Evolutionary conservation across 2,329 filamentous ascomycete species (phyloP), one percentile per base, ranked within the genome.

Genomic region (Hyphodiscus sp.): DNA sequence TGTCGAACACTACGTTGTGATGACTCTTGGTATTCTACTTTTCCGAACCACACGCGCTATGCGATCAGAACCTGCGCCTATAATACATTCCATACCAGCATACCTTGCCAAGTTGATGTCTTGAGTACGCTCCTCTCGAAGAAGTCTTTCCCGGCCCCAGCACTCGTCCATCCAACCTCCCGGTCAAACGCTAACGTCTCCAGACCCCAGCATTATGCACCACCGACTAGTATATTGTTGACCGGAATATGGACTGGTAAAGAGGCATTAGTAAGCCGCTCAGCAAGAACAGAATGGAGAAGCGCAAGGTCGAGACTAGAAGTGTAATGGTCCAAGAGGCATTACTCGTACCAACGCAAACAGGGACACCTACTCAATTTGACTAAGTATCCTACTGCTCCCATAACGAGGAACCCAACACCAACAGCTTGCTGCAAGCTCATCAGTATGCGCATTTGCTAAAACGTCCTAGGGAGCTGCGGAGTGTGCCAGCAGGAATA

Each of bases 371-470:
- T 63, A 69, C 70, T 71, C 51, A 78, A 73, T 68, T 78, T 78
- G 63, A 77, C 74, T 45, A 77, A 63, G 65, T 76, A 77, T 60
- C 75, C 75, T 55, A 78, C 76, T 52, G 74, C 73, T 46, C 75
- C 76, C 76, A 78, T 78, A 47, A 77, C 72, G 43, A 78, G 58
- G 68, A 78, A 78, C 55, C 76, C 75, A 53, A 77, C 71, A 59
- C 74, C 75, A 47, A 78, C 76, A 53, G 76, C 75, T 62, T 76
- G 74, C 45, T 42, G 41, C 23, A 26, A 26, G 23, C 23, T 26
- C 8, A 26, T 26, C 8, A 26, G 23, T 26, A 26, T 8, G 23
- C 8, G 23, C 23, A 26, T 8, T 26, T 3, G 4, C 8, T 4
- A 26, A 8, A 8, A 26, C 23, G 8, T 26, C 23, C 23, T 8